A percentile compares a stretch with the other conserved stretches of the same genome.
phyloP scores from a whole-genome alignment of 345 rosid genomes.

The Anastatica hierochuntica region DNA sequence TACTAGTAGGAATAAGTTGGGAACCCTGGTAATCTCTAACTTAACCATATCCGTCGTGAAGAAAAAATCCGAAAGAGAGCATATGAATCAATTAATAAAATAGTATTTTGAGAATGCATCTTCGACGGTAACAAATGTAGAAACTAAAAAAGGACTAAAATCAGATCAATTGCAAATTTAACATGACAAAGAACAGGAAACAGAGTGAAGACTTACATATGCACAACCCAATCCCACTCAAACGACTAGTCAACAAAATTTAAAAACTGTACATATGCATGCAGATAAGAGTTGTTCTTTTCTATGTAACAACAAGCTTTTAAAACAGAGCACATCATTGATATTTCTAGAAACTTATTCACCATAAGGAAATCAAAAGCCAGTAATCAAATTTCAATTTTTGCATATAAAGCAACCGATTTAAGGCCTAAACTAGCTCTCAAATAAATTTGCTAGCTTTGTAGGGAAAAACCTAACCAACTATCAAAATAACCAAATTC shows the following conservation, averaged over 20 bases:
- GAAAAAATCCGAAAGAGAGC: not conserved
- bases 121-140: not conserved
- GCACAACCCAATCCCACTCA: slow-evolving; percentile 4
- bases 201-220: not conserved
- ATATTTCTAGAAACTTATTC: too few relatives aligned
- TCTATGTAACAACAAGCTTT: too few relatives aligned
- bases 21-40: slow-evolving; percentile 1
- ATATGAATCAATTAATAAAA: not conserved
- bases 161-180: not conserved
- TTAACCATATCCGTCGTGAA: not conserved
- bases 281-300: slow-evolving; percentile 3
- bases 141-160: not conserved
- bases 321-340: too few relatives aligned
- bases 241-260: not conserved
- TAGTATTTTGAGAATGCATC: not conserved
- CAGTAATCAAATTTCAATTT: too few relatives aligned
- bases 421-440: too few relatives aligned
- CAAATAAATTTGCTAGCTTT: too few relatives aligned
- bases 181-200: not conserved
- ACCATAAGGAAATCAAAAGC: too few relatives aligned
- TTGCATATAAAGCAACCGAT: too few relatives aligned
- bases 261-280: not conserved
- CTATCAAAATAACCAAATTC: not conserved
- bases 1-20: not conserved
- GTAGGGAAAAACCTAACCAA: too few relatives aligned